Conservation (phyloP, 305 asterid genomes). For the Fraxinus latifolia region DNA sequence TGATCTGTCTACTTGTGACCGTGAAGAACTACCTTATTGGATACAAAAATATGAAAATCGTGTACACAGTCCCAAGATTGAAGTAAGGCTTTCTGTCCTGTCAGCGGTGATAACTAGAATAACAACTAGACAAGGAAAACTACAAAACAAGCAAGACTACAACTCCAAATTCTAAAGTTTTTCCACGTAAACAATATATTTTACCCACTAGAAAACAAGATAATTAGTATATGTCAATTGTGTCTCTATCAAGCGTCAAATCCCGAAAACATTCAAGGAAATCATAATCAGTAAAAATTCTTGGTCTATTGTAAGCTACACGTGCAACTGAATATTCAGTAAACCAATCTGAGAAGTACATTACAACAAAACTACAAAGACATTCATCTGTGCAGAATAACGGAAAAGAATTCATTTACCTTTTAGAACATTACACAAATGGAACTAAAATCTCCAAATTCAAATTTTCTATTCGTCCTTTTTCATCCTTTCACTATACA, state of each 20-base stretch:
- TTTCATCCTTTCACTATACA: conserved; percentile 49
- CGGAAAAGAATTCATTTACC: conserved; percentile 19
- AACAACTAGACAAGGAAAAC: background rate
- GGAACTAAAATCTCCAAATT: conserved; percentile 3
- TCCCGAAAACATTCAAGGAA: background rate
- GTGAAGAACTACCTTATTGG: background rate
- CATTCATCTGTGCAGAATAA: conserved; percentile 6
- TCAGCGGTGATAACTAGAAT: background rate
- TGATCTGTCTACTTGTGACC: background rate
- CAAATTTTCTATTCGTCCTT: conserved; percentile 10
- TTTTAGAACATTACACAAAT: conserved; percentile 21
- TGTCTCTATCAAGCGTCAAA: conserved; percentile 1
- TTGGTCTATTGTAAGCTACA: conserved; percentile 9
- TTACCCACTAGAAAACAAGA: conserved; percentile 26
- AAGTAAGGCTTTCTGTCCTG: background rate
- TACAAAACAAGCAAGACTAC: background rate
- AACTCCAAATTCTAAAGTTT: background rate
- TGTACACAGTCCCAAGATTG: background rate
- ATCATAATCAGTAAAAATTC: background rate
- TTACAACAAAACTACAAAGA: background rate
- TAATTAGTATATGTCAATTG: background rate
- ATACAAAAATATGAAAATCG: background rate
- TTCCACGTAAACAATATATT: background rate
- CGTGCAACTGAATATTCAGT: background rate
- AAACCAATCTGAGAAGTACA: background rate